Conservation (phyloP, 306 rosid genomes). For the Quercus agrifolia region DNA sequence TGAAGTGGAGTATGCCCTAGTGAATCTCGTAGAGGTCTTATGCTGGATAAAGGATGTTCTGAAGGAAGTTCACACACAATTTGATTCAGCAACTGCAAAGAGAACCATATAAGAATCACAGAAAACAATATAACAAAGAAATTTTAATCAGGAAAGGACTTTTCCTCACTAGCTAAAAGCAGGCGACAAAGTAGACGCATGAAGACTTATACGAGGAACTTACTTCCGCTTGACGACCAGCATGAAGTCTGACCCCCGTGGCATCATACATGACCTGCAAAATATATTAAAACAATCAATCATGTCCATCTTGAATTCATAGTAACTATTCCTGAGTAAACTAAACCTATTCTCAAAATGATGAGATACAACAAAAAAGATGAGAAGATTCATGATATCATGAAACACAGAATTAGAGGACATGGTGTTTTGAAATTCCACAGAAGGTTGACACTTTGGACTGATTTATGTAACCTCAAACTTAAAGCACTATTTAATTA, state of each 20-base stretch:
- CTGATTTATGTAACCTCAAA: background rate
- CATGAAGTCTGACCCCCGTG: slow-evolving; percentile 93
- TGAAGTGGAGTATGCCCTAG: slow-evolving; percentile 98
- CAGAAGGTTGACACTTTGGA: background rate
- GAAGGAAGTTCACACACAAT: slow-evolving; percentile 89
- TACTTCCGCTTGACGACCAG: slow-evolving; percentile 97
- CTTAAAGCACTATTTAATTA: background rate
- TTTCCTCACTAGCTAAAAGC: background rate
- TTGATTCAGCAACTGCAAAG: slow-evolving; percentile 90
- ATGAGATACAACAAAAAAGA: background rate
- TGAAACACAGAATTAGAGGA: background rate
- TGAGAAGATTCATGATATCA: background rate
- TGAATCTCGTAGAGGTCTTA: slow-evolving; percentile 83
- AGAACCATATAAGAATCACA: slow-evolving; percentile 8
- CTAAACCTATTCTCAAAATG: background rate
- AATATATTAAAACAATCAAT: slow-evolving; percentile 6
- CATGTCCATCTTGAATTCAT: slow-evolving; percentile 5
- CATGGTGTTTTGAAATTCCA: background rate
- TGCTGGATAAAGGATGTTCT: slow-evolving; percentile 75
- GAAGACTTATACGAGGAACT: slow-evolving; percentile 17
- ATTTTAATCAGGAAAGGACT: background rate
- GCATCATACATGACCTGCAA: slow-evolving; percentile 97
- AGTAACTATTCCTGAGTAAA: background rate
- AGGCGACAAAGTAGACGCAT: background rate
- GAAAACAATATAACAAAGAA: slow-evolving; percentile 15